These are phyloP conservation scores for Pilaira anomala DNA, from an alignment of 192 early-diverging fungal genomes.

Conservation along the genomic window DNA sequence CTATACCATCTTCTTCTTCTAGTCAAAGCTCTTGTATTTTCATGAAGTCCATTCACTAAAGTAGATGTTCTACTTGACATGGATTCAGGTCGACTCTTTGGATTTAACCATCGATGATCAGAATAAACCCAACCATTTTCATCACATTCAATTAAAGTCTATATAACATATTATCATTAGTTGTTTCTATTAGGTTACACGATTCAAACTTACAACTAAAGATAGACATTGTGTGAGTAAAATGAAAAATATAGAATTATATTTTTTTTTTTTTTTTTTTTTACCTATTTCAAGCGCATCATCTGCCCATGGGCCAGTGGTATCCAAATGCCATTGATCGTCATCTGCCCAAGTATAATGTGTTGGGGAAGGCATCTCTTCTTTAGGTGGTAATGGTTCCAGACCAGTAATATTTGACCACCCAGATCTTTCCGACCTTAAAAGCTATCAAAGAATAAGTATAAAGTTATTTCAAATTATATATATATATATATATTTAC, in stretches of 20 bases:
- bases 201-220: conserved; percentile 18
- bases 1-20: conserved; percentile 23
- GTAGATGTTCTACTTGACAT: background rate
- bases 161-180: conserved; percentile 5
- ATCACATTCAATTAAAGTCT: conserved; percentile 32
- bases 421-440: conserved; percentile 27
- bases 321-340: conserved; percentile 34
- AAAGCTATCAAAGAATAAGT: conserved; percentile 13
- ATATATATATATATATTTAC: conserved; percentile 11
- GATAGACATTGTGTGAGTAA: background rate
- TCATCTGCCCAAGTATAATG: conserved; percentile 31
- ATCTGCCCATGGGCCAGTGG: conserved; percentile 35
- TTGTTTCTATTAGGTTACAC: background rate
- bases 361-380: conserved; percentile 26
- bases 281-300: conserved; percentile 30
- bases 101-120: conserved; percentile 38
- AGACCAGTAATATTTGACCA: conserved; percentile 36
- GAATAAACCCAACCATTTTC: conserved; percentile 41
- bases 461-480: background rate
- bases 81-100: conserved; percentile 10
- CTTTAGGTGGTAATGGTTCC: conserved; percentile 25
- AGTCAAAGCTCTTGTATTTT: conserved; percentile 8
- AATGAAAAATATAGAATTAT: background rate
- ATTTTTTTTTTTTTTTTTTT: background rate
- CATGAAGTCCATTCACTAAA: background rate